A percentile compares a stretch with the other conserved stretches of the same genome.
Evolutionary conservation across 208 protist species (phyloP).

Genomic region (Acanthamoeba royreba): DNA sequence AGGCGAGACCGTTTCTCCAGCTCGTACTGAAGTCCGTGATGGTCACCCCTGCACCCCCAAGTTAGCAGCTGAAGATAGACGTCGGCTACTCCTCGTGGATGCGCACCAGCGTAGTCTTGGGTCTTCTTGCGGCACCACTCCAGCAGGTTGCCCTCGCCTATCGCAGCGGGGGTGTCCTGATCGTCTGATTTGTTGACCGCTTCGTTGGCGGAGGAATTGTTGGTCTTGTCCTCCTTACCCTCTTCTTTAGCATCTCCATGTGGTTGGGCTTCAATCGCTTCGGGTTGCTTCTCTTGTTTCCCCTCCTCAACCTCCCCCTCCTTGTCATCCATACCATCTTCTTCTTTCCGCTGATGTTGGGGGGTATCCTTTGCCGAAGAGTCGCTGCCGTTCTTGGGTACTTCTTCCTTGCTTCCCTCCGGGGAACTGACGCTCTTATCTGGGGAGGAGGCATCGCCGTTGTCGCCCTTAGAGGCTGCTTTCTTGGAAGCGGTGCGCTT

Average conservation of each 20-base stretch:
- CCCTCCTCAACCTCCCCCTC: background rate
- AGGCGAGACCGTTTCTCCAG: constrained; percentile 68
- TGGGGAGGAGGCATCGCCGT: no score
- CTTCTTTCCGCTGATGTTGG: background rate
- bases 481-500: no score
- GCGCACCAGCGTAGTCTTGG: background rate
- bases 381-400: background rate
- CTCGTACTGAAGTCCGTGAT: constrained; percentile 72
- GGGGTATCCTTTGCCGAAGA: background rate
- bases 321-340: background rate
- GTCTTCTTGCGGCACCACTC: background rate
- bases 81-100: background rate
- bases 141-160: background rate
- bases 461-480: background rate
- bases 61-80: background rate
- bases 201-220: background rate
- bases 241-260: background rate
- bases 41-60: constrained; percentile 49
- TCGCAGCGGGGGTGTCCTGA: no score
- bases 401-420: background rate
- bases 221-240: background rate
- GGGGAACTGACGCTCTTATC: no score
- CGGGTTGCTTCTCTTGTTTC: background rate
- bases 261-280: background rate
- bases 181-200: background rate